Conservation (phyloP, 2,329 filamentous ascomycete genomes). For the Eutypella sp. region DNA sequence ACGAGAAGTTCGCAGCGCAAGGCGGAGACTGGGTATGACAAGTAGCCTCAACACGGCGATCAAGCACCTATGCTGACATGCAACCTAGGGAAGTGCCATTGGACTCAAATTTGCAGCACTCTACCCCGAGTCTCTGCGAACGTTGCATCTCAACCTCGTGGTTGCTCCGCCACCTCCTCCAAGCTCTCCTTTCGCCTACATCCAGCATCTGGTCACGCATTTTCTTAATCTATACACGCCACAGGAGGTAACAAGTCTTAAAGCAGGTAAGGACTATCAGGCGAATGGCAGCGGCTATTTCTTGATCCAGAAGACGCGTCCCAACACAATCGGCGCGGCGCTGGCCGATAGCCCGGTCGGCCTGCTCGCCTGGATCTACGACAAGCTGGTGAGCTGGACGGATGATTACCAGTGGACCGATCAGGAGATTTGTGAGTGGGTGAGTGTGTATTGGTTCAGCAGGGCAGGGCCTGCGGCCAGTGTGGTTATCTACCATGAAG, state of each 20-base stretch:
- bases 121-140: slow-evolving; percentile 6
- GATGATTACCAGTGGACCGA: slow-evolving; percentile 15
- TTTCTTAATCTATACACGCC: slow-evolving; percentile 10
- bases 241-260: slow-evolving; percentile 10
- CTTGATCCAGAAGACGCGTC: slow-evolving; percentile 18
- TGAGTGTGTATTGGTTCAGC: slow-evolving; percentile 15
- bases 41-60: neutral
- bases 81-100: slow-evolving; percentile 6
- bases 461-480: slow-evolving; percentile 10
- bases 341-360: slow-evolving; percentile 25
- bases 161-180: slow-evolving; percentile 2
- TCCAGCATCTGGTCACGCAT: slow-evolving; percentile 3
- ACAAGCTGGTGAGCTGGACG: slow-evolving; percentile 25
- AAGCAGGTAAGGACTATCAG: slow-evolving; percentile 11
- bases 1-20: slow-evolving; percentile 19
- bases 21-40: slow-evolving; percentile 8
- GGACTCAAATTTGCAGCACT: slow-evolving; percentile 2
- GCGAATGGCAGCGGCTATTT: slow-evolving; percentile 18
- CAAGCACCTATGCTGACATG: neutral
- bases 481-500: slow-evolving; percentile 10
- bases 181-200: slow-evolving; percentile 6
- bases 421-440: slow-evolving; percentile 12
- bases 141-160: slow-evolving; percentile 9
- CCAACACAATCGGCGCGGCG: slow-evolving; percentile 22
- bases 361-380: slow-evolving; percentile 26